Evolutionary conservation across 176 grass and related monocot species (phyloP).

Genomic region (Triticum turgidum): DNA sequence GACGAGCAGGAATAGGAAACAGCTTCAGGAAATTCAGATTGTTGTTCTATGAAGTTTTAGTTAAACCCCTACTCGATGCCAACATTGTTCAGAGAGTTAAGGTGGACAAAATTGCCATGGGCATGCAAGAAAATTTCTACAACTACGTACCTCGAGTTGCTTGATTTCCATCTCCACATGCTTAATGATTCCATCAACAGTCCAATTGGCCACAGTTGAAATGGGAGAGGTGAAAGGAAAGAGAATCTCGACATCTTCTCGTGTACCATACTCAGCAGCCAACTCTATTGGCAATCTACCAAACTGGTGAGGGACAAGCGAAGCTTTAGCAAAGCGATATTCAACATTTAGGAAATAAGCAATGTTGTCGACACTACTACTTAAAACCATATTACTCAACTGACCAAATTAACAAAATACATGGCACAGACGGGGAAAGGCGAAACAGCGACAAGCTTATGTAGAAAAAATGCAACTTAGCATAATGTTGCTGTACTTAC

Average conservation of each 20-base stretch:
- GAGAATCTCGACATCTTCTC: slow-evolving; percentile 43
- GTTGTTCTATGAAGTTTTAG: neutral
- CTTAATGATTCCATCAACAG: neutral
- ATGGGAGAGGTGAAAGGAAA: slow-evolving; percentile 33
- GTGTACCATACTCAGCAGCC: slow-evolving; percentile 43
- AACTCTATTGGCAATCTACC: slow-evolving; percentile 54
- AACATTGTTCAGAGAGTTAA: neutral
- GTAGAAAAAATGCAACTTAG: neutral
- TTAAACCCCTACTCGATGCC: neutral
- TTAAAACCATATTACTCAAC: neutral
- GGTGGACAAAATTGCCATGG: neutral
- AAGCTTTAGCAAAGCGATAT: neutral
- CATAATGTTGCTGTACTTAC: neutral
- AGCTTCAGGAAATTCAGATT: neutral
- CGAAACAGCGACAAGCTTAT: neutral
- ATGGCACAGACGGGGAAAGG: neutral
- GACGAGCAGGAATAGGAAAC: neutral
- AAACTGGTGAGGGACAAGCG: slow-evolving; percentile 13
- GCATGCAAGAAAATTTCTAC: neutral
- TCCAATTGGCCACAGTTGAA: neutral
- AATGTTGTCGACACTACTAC: neutral
- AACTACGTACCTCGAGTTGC: slow-evolving; percentile 13
- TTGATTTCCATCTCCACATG: slow-evolving; percentile 8
- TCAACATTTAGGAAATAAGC: neutral
- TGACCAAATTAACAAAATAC: neutral